phyloP scores from a whole-genome alignment of 1,284 basidiomycete genomes.

The Ganoderma lucidum region DNA sequence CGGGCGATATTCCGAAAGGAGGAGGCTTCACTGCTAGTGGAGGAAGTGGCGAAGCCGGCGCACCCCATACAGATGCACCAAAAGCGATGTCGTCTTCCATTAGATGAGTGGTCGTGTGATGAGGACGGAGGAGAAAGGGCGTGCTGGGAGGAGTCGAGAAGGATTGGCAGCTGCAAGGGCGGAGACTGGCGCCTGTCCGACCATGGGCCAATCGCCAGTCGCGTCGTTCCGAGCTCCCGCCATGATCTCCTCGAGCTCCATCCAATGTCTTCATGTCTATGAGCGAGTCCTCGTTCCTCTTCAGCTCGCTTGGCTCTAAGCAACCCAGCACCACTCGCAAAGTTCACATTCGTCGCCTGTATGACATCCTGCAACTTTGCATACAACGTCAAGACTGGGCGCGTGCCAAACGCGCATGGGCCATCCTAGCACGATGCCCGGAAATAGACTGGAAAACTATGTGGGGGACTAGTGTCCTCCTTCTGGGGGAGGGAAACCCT shows the following conservation, averaged over 20 bases:
- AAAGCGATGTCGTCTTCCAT: slow-evolving; percentile 80
- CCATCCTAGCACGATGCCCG: slow-evolving; percentile 82
- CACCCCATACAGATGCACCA: slow-evolving; percentile 77
- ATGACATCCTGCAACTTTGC: slow-evolving; percentile 78
- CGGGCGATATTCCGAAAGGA: slow-evolving; percentile 35
- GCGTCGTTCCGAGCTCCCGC: neutral
- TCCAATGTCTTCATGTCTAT: slow-evolving; percentile 36
- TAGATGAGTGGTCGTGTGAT: neutral
- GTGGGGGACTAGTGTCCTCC: slow-evolving; percentile 76
- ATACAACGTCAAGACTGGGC: slow-evolving; percentile 73
- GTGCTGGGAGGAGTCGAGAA: neutral
- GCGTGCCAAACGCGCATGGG: slow-evolving; percentile 80
- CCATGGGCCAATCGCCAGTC: neutral
- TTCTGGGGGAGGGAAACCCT: slow-evolving; percentile 49
- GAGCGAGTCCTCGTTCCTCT: slow-evolving; percentile 57
- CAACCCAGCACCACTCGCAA: slow-evolving; percentile 61
- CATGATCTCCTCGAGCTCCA: no score
- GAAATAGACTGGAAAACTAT: slow-evolving; percentile 81
- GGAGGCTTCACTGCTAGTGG: slow-evolving; percentile 36
- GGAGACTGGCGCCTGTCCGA: slow-evolving; percentile 12
- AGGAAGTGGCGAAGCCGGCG: slow-evolving; percentile 42
- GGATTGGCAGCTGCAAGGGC: slow-evolving; percentile 9
- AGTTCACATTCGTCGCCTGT: slow-evolving; percentile 75
- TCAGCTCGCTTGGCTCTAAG: slow-evolving; percentile 57
- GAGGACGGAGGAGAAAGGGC: neutral